A percentile compares a stretch with the other conserved stretches of the same genome.
Conservation (phyloP, 352 stramenopile genomes). For the Phytopythium boreale region DNA sequence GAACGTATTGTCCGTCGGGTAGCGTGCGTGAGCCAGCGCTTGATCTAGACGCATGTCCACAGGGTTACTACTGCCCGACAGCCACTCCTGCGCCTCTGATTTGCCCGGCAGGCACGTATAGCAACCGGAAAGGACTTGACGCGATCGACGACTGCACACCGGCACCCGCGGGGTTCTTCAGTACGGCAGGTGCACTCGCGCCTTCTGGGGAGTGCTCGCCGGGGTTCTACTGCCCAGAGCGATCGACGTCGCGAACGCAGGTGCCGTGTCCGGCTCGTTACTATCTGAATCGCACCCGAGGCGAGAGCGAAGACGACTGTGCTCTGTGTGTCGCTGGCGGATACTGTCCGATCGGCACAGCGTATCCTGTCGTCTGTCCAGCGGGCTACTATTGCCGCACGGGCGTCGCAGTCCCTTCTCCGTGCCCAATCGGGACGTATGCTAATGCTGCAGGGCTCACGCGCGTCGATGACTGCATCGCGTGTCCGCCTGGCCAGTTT, state of each 20-base stretch:
- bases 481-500: conserved; percentile 89
- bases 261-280: conserved; percentile 75
- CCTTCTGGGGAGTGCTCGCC: conserved; percentile 58
- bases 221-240: conserved; percentile 84
- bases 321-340: conserved; percentile 61
- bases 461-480: conserved; percentile 80
- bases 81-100: conserved; percentile 61
- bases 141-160: conserved; percentile 66
- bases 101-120: conserved; percentile 85
- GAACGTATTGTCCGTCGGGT: conserved; percentile 77
- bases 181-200: conserved; percentile 50
- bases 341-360: conserved; percentile 64
- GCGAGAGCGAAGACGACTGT: conserved; percentile 69
- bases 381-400: conserved; percentile 88
- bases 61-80: conserved; percentile 77
- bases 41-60: conserved; percentile 67
- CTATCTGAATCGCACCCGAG: conserved; percentile 63
- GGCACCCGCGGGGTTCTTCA: conserved; percentile 70
- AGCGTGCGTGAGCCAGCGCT: conserved; percentile 70
- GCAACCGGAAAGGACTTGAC: conserved; percentile 78
- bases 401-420: conserved; percentile 62
- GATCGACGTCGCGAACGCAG: conserved; percentile 66
- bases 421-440: conserved; percentile 90
- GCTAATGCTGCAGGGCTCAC: conserved; percentile 72
- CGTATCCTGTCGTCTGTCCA: conserved; percentile 66